Percentiles rank a stretch among this genome's conserved stretches.
phyloP scores from a whole-genome alignment of 768 basidiomycete genomes.

The Boletus subcaerulescens region DNA sequence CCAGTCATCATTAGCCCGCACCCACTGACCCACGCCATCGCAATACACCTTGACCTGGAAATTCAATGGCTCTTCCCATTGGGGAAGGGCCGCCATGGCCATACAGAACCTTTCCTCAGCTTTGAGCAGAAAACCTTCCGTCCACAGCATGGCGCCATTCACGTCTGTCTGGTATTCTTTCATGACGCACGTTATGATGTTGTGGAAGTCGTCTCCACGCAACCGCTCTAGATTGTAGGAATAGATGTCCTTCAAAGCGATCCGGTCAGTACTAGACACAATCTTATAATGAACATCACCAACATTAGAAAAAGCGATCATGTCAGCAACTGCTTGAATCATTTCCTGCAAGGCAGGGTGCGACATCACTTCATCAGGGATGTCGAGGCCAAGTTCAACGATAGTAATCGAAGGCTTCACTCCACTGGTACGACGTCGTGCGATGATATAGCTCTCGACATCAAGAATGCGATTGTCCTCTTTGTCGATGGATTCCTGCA shows the following conservation, averaged over 20 bases:
- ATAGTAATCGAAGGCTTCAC: constrained; percentile 39
- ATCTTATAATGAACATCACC: constrained; percentile 1
- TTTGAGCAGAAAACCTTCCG: constrained; percentile 2
- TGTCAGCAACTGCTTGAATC: constrained; percentile 27
- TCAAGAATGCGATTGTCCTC: constrained; percentile 30
- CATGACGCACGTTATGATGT: constrained; percentile 52
- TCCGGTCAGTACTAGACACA: not conserved
- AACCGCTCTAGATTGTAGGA: constrained; percentile 35
- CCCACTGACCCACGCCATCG: constrained; percentile 50
- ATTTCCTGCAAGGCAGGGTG: constrained; percentile 38
- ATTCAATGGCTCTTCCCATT: constrained; percentile 42
- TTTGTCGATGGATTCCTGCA: constrained; percentile 43
- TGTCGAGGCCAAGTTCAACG: constrained; percentile 35
- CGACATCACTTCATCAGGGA: constrained; percentile 39
- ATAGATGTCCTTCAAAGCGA: constrained; percentile 13
- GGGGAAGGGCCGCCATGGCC: constrained; percentile 28
- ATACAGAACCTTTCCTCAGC: constrained; percentile 3
- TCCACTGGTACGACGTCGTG: constrained; percentile 41
- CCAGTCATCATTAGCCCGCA: constrained; percentile 49
- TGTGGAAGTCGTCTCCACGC: constrained; percentile 30
- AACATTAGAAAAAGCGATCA: constrained; percentile 28
- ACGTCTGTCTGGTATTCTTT: constrained; percentile 29
- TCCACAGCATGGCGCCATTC: constrained; percentile 18
- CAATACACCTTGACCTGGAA: constrained; percentile 40
- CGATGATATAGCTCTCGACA: constrained; percentile 39